Evolutionary conservation across 345 rosid species (phyloP), one percentile per base, ranked within the genome.

Genomic region (Aquilaria sinensis): DNA sequence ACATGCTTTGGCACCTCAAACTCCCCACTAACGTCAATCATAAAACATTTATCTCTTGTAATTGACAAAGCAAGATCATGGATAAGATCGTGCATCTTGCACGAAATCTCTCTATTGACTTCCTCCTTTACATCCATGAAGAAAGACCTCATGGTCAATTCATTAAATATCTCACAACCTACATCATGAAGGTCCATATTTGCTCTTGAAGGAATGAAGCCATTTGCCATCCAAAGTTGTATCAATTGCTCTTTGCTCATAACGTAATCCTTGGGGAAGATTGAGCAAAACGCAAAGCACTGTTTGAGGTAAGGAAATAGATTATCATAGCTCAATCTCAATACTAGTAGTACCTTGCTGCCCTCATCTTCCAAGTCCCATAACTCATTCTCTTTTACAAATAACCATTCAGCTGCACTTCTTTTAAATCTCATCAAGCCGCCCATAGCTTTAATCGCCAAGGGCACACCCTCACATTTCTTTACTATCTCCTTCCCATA

Each of bases 41-140:
- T 6, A 13, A 2, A 16, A 6, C 64, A 64, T 16, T 70, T 75
- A 9, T 47, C 2, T 2, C 32, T 34, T 55, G 33, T 59, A 34
- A 70, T 16, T 2, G 52, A 64, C 23, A 41, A 31, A 50, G 71
- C 76, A 52, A 72, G 63, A 14, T 69, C 74, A 59, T 66, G 71
- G 2, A 69, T 10, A 10, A 69, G 62, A 43, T 72, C 76, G 12
- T 69, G 80, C 69, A 72, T 72, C 46, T 69, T 56, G 59, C 75
- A 65, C 2, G 30, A 13, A 2, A 5, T 47, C 0, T 45, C 5
- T 7, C 66, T 60, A 0, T 1, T 0, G 1, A 3, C 0, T 29
- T 64, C 51, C 43, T 68, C 57, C 3, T 31, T 2, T 0, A 12
- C 14, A 9, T 57, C 74, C 62, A 57, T 59, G 6, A 72, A 62